Base-by-base conservation (phyloP, 108 stramenopile species). In the Conticribra guillardii region DNA sequence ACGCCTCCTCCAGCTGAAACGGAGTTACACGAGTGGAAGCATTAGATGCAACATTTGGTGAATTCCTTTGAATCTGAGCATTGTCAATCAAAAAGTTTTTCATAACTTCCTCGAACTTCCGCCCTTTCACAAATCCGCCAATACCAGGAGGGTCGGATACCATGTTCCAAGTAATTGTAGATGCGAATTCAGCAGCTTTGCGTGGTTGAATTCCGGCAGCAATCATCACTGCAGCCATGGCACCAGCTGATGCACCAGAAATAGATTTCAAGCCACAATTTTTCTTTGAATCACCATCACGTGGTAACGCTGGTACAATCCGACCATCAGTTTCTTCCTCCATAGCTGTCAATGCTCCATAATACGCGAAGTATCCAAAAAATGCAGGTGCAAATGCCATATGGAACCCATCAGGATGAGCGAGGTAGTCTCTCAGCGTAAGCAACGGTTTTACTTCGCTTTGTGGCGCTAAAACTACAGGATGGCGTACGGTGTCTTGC, bases 341-440 rank as follows among this genome's bases (percentile, higher is more conserved):
- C 61, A 87, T 75, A 9, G 84, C 89, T 0, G 79, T 69, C 58
- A 93, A 64, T 11, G 77, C 82, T 1, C 92, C 92, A 74, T 90
- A 93, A 50, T 90, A 93, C 5, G 84, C 89, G 60, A 87, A 90
- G 51, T 88, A 93, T 1, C 92, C 92, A 68, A 93, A 93, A 56
- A 93, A 93, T 8, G 92, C 82, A 0, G 92, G 92, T 32, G 87
- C 89, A 79, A 93, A 83, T 0, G 79, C 86, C 65, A 90, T 64
- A 55, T 87, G 80, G 61, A 89, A 84, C n/a, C 87, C 92, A 32
- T 76, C 74, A 0, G 69, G 60, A 54, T 87, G 60, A 26, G 72
- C 32, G 22, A 91, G 57, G 58, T 85, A 87, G 37, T 87, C 82
- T 62, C 87, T 74, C 5, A 91, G 58, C 4, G 90, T 88, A 4